Conservation (phyloP, 2,329 filamentous ascomycete genomes). For the Exserohilum turcica region DNA sequence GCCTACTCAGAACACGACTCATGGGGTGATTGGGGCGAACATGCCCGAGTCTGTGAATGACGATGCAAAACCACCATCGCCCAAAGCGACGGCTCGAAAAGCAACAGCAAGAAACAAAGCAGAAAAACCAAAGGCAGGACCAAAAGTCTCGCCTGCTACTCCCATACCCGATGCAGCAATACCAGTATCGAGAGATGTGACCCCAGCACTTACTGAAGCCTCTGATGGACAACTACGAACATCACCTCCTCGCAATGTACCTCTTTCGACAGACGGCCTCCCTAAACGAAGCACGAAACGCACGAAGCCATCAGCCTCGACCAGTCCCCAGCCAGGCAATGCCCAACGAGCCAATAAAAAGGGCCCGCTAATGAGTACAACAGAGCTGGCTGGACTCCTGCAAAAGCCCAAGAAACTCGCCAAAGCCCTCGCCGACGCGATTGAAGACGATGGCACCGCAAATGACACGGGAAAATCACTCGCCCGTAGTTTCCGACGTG, state of each 20-base stretch:
- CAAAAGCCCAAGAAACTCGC: slow-evolving; percentile 24
- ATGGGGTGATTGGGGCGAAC: too few relatives aligned
- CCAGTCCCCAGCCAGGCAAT: slow-evolving; percentile 8
- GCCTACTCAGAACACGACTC: background rate
- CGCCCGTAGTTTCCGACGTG: slow-evolving; percentile 31
- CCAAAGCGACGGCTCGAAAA: slow-evolving; percentile 4
- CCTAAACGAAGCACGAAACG: slow-evolving; percentile 24
- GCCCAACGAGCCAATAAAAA: slow-evolving; percentile 24
- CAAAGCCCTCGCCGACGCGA: slow-evolving; percentile 27
- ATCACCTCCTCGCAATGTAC: slow-evolving; percentile 22
- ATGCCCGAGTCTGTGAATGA: background rate
- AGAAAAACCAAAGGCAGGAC: slow-evolving; percentile 1
- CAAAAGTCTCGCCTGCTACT: background rate
- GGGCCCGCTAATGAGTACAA: slow-evolving; percentile 34
- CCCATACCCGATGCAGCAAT: slow-evolving; percentile 1
- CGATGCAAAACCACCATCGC: background rate
- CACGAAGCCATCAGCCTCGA: slow-evolving; percentile 2
- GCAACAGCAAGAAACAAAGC: slow-evolving; percentile 5
- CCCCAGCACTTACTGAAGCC: slow-evolving; percentile 11
- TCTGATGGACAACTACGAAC: slow-evolving; percentile 14
- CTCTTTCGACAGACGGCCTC: slow-evolving; percentile 37
- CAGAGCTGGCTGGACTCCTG: slow-evolving; percentile 34
- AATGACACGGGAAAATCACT: slow-evolving; percentile 11
- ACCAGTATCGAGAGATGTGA: slow-evolving; percentile 3
- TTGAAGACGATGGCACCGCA: slow-evolving; percentile 24